Base-by-base conservation (phyloP, 2,329 filamentous ascomycete species). In the Tolypocladium sp. region DNA sequence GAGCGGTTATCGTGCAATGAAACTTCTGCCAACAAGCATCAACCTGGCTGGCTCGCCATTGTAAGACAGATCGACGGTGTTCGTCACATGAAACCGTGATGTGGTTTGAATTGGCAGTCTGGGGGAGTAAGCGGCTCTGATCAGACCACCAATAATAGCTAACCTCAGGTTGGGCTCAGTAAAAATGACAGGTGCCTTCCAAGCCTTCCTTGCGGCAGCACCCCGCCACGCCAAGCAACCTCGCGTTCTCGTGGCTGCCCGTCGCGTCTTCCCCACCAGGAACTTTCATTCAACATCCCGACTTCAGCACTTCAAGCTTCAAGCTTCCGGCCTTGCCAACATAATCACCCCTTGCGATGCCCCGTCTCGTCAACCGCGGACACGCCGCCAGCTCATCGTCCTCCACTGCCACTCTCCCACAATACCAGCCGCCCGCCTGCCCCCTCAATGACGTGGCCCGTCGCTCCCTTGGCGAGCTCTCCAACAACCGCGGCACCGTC, bases 401-500 rank as follows among this genome's bases (percentile, higher is more conserved):
- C 51, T 62, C 60, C 3, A 58, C 67, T 6, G 62, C 70, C 27
- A 66, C 72, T 17, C 68, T 83, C n/a, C 81, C 81, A 2, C 70
- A 73, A 2, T 83, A 84, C 70, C 73, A 84, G 59, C 72, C 77
- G 3, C 80, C 77, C 9, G 67, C 71, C 12, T 79, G 73, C 59
- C 75, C 79, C 7, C 76, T 84, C 61, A 72, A 74, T 59, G 69
- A 73, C 15, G 59, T 60, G 7, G 72, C 73, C 10, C 71, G 74
- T 57, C 71, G 70, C 25, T 71, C 71, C 3, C 72, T 84, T 3
- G 66, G 70, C 57, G 73, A 79, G 33, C 69, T 85, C 6, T 71
- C 74, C 46, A 73, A 71, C 59, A 73, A 71, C 49, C 74, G 74
- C 54, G 70, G 75, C 57, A 74, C 71, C 22, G 70, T 71, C 15